Percentiles rank a stretch among this genome's conserved stretches.
Evolutionary conservation across 176 grass and related monocot species (phyloP).

Genomic region (Puccinellia tenuiflora): DNA sequence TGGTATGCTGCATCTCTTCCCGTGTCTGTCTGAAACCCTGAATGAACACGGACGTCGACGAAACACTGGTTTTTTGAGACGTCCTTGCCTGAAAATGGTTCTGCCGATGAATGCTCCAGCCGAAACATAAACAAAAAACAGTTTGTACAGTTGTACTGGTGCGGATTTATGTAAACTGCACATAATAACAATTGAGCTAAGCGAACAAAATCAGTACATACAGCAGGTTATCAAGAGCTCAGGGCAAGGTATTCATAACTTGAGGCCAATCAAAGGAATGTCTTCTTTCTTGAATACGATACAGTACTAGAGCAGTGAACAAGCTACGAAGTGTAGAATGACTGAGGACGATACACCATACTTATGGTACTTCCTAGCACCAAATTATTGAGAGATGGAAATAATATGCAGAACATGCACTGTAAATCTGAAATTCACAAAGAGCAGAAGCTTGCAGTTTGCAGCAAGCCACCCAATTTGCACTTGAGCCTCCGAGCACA

Average conservation of each 20-base stretch:
- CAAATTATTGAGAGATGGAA: background rate
- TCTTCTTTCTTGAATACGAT: background rate
- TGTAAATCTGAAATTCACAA: background rate
- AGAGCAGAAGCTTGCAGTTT: background rate
- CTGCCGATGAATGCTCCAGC: background rate
- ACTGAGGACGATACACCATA: background rate
- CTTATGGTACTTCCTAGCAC: background rate
- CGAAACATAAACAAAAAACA: background rate
- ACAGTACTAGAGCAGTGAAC: background rate
- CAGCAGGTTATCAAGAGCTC: background rate
- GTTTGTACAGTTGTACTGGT: background rate
- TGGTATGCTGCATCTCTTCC: background rate
- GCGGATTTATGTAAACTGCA: background rate
- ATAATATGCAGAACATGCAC: background rate
- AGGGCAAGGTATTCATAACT: background rate
- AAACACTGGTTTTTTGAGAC: background rate
- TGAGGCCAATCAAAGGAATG: background rate
- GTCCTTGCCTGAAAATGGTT: background rate
- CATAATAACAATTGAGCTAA: background rate
- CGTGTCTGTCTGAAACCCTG: background rate
- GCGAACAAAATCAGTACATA: background rate
- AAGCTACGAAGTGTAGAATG: background rate
- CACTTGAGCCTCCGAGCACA: too few relatives aligned
- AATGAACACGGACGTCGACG: background rate
- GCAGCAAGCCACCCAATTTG: background rate